Base-by-base conservation (phyloP, 2,329 filamentous ascomycete genomes). In the Paecilomyces variotii region DNA sequence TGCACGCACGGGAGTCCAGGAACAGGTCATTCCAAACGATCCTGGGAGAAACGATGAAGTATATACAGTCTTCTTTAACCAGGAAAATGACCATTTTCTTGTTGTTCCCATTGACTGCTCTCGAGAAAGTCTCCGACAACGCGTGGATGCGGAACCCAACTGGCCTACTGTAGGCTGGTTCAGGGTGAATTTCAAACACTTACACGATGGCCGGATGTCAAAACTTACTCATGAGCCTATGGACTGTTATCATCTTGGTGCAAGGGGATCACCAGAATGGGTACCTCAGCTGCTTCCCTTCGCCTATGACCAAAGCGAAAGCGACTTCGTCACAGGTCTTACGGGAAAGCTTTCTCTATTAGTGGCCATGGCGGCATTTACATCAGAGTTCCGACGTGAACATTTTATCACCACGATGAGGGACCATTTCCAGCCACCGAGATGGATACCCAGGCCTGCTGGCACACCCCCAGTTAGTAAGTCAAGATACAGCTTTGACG, bases 41-140 rank as follows among this genome's bases (percentile, higher is more conserved):
- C 14, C 50, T 27, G 26, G 28, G 3, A 1, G 26, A 12, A 30
- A 28, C 5, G 52, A 35, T n/a, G 50, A 54, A 19, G 39, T 45
- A 25, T 58, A 56, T 32, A 58, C 58, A 1, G 49, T 60, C 2
- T 60, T 60, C 56, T 60, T 58, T 25, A 56, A 60, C 50, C 57
- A 12, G 10, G 56, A 55, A 56, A 49, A 56, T 12, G 19, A 49
- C 11, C 56, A 55, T 45, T 60, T 57, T 30, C 52, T 60, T n/a
- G 11, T 56, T 19, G 49, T 30, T 19, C 53, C 35, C n/a, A 7
- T 27, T 11, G 56, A 60, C 53, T 60, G 58, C 26, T 6, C 52
- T 10, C 56, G 28, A 53, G 49, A 53, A 26, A 35, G 35, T 14
- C 30, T 45, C 6, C 9, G 6, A 3, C 7, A 35, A 25, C 53